Evolutionary conservation across 371 early-diverging fungal genomes (phyloP), one percentile per base, ranked within the genome.

Genomic region (Mucor indicus): DNA sequence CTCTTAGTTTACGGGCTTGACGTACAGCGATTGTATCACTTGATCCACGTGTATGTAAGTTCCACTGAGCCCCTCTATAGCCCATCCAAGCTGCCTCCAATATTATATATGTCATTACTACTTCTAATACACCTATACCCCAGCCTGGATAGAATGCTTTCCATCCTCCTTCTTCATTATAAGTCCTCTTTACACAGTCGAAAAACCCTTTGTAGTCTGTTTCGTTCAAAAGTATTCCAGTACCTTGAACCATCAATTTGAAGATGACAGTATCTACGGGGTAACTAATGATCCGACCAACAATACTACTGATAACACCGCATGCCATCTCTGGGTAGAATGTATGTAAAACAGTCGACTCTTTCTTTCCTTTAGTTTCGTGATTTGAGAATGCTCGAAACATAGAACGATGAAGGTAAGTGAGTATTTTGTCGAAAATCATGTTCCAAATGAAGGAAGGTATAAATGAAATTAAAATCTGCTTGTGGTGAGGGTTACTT

Each of bases 321-420:
- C 75, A 77, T 12, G 72, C 79, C 42, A 82, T 73, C 48, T 82
- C 83, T 5, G 80, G 77, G 45, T 78, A 82, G 39, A 74, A 82
- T 15, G 77, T 74, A 33, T 72, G 74, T 16, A 78, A 36, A 27
- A 77, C 48, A 13, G 75, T 60, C 2, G 39, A 39, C 11, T 54
- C 55, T 12, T 46, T 54, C 30, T 45, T 49, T 25, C 38, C 51
- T 20, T 55, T 67, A 44, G 39, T 38, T 11, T 15, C 39, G 2
- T 16, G 29, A 15, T 3, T 38, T 1, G 47, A 43, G 17, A 59
- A 45, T 4, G 24, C 31, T 23, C 54, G 58, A 30, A 61, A 65
- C 16, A 72, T 61, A 50, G 58, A 59, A 9, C 71, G 67, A 47
- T 80, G 80, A 25, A 75, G 60, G 46, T 62, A 70, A 4, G 74